Conservation (phyloP, 257 asterid species). For the Gentiana straminea region DNA sequence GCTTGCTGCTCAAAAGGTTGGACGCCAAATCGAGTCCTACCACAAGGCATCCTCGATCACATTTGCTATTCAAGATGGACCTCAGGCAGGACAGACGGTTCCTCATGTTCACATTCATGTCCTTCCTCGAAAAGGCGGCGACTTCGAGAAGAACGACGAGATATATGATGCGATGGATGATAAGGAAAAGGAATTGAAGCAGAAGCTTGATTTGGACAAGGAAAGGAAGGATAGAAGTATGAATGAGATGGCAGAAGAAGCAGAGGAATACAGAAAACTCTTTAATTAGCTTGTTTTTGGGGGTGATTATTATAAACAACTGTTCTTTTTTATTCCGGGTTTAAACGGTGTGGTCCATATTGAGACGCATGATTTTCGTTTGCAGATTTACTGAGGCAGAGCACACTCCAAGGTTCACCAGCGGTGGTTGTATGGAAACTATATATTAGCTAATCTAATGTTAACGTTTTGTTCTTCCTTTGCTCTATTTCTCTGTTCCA, state of each 20-base stretch:
- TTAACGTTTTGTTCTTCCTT: too few species aligned
- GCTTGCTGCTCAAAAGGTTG: slow-evolving; percentile 72
- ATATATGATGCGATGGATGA: slow-evolving; percentile 79
- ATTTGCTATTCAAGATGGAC: slow-evolving; percentile 84
- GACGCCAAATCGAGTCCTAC: slow-evolving; percentile 63
- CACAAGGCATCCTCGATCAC: slow-evolving; percentile 88
- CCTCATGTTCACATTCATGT: slow-evolving; percentile 86
- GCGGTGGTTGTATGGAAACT: too few species aligned
- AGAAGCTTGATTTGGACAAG: slow-evolving; percentile 76
- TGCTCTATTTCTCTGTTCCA: too few species aligned
- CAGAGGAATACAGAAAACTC: slow-evolving; percentile 70
- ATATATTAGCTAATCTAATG: too few species aligned
- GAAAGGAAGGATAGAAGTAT: slow-evolving; percentile 81
- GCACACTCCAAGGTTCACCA: too few species aligned
- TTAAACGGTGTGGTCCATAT: too few species aligned
- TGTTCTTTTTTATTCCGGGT: too few species aligned
- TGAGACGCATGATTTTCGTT: too few species aligned
- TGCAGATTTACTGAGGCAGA: too few species aligned
- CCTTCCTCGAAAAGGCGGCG: slow-evolving; percentile 72
- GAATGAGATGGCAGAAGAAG: slow-evolving; percentile 87
- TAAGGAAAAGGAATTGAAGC: slow-evolving; percentile 78
- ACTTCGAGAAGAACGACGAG: slow-evolving; percentile 76
- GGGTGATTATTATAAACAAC: too few species aligned
- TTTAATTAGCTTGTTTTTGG: slow-evolving; percentile 20
- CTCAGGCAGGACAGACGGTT: slow-evolving; percentile 86